These are phyloP conservation scores for Brassica incana DNA, from an alignment of 345 rosid genomes.

Conservation along the genomic window DNA sequence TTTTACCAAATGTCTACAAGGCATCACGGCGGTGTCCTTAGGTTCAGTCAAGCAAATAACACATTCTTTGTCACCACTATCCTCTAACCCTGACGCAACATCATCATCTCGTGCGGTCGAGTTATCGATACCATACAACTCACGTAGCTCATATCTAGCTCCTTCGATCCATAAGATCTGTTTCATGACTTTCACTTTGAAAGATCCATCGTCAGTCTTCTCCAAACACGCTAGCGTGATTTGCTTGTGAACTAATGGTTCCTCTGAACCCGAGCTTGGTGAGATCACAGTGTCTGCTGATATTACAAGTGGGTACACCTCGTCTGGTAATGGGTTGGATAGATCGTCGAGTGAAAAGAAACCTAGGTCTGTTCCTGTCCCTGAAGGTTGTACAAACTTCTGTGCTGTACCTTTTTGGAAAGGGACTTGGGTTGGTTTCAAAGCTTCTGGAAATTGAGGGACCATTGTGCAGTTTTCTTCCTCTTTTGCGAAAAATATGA, in stretches of 20 bases:
- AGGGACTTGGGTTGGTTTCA: constrained; percentile 55
- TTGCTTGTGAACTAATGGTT: constrained; percentile 59
- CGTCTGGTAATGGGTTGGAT: constrained; percentile 70
- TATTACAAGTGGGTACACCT: constrained; percentile 81
- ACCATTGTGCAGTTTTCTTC: constrained; percentile 65
- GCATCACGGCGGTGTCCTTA: constrained; percentile 81
- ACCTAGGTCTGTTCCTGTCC: constrained; percentile 83
- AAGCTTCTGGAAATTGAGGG: constrained; percentile 68
- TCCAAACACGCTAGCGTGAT: constrained; percentile 73
- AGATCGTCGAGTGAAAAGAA: constrained; percentile 81
- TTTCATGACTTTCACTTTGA: constrained; percentile 66
- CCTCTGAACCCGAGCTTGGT: constrained; percentile 26
- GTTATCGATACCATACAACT: constrained; percentile 76
- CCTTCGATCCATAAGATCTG: constrained; percentile 88
- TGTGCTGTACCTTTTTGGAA: constrained; percentile 71
- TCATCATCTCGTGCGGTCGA: constrained; percentile 33
- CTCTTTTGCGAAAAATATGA: constrained; percentile 81
- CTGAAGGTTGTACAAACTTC: constrained; percentile 73
- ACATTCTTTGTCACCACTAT: constrained; percentile 74
- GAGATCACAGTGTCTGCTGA: constrained; percentile 57
- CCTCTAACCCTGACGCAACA: constrained; percentile 52
- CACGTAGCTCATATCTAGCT: constrained; percentile 71
- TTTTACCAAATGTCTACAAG: constrained; percentile 90
- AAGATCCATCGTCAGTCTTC: constrained; percentile 49
- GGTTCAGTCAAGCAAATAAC: constrained; percentile 95